Evolutionary conservation across 2,329 filamentous ascomycete genomes (phyloP), one percentile per base, ranked within the genome.

Genomic region (Xylariaceae sp.): DNA sequence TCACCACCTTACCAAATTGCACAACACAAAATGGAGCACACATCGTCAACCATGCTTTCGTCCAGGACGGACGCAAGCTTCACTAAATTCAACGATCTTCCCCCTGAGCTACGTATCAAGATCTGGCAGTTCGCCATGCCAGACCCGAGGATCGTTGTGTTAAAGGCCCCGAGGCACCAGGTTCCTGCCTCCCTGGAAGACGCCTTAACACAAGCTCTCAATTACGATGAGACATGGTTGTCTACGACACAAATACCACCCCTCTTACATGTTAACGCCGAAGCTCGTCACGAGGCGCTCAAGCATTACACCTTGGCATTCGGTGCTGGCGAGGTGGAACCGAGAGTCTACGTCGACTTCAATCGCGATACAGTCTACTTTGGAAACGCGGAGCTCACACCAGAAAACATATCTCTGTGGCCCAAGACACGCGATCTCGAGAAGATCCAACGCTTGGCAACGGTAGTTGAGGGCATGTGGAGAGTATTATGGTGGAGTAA

Each of bases 71-170:
- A 63, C 10, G 56, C 58, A 15, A 65, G 58, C 51, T 73, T 73
- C 56, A 58, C 61, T 52, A 64, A 64, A 47, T 73, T 73, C 65
- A 61, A 62, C 47, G 51, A 69, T 7, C 71, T 73, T 7, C 71
- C 71, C 1, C 69, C 71, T 34, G 71, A 73, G 53, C 41, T 73
- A 51, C 69, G 71, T 13, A 69, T 73, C 56, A 72, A 68, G 51
- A 68, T 73, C 45, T 73, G 70, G 70, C 67, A 72, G 58, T 52
- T 70, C 55, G 67, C 70, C 37, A 67, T 73, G 63, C 70, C 71
- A 3, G 68, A 63, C 4, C 51, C 68, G 9, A 68, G 71, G 37
- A 70, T 67, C 4, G 66, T 73, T 6, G 59, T 68, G 1, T 58
- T 72, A 44, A 69, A 68, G 45, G 30, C 61, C 10, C 64, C 18